phyloP scores from a whole-genome alignment of 768 basidiomycete genomes.

The Coprinopsis strossmayeri region DNA sequence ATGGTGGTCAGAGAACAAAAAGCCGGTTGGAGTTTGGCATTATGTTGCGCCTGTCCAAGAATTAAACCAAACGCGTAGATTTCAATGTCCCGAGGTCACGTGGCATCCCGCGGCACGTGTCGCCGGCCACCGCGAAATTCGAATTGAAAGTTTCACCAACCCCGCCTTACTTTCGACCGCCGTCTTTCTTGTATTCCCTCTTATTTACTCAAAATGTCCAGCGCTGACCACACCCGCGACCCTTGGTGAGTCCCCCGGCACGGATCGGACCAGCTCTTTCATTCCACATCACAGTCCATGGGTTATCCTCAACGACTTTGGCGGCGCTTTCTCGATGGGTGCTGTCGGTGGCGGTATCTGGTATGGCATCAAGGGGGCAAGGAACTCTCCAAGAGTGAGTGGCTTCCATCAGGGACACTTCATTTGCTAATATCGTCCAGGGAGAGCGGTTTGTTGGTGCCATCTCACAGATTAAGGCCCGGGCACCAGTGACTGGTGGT shows the following conservation, averaged over 20 bases:
- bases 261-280: neutral
- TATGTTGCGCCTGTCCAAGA: neutral
- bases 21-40: neutral
- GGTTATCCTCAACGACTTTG: slow-evolving; percentile 98
- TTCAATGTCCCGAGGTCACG: neutral
- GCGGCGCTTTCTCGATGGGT: slow-evolving; percentile 97
- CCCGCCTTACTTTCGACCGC: slow-evolving; percentile 8
- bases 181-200: slow-evolving; percentile 7
- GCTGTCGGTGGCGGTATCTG: slow-evolving; percentile 96
- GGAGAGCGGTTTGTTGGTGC: slow-evolving; percentile 94
- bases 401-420: neutral
- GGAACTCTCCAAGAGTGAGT: slow-evolving; percentile 90
- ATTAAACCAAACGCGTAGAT: slow-evolving; percentile 17
- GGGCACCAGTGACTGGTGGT: slow-evolving; percentile 96
- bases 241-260: slow-evolving; percentile 56
- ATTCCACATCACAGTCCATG: slow-evolving; percentile 61
- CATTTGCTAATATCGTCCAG: slow-evolving; percentile 30
- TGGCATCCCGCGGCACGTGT: too few relatives aligned
- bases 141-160: too few relatives aligned
- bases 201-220: slow-evolving; percentile 49
- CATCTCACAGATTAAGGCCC: slow-evolving; percentile 92
- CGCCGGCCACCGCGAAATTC: too few relatives aligned
- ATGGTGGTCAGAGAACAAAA: slow-evolving; percentile 17
- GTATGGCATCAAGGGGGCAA: slow-evolving; percentile 97
- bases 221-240: slow-evolving; percentile 90